phyloP scores from a whole-genome alignment of 140 eudicot species.

The Ambrosia hybrid region DNA sequence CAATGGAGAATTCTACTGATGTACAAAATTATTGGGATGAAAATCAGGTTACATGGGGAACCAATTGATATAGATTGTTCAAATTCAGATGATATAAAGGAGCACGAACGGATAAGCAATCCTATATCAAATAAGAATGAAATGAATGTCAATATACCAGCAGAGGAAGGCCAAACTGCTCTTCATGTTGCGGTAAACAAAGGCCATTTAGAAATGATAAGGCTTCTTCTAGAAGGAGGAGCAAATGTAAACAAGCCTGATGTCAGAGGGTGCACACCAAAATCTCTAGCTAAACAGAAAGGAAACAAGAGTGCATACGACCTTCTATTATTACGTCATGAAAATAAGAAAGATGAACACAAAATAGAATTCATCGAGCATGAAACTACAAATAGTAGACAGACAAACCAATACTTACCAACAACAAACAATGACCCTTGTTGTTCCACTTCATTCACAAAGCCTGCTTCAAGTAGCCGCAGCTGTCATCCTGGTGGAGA shows the following conservation, averaged over 20 bases:
- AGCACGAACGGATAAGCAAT: conserved; percentile 21
- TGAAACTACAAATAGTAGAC: conserved; percentile 25
- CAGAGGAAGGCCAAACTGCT: conserved; percentile 51
- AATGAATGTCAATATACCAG: conserved; percentile 37
- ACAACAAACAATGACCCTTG: conserved; percentile 31
- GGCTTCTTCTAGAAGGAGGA: conserved; percentile 51
- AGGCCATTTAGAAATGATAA: conserved; percentile 57
- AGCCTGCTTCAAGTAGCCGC: conserved; percentile 24
- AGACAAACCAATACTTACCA: conserved; percentile 20
- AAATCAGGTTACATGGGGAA: conserved; percentile 34
- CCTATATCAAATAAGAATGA: conserved; percentile 17
- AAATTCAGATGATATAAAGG: conserved; percentile 21
- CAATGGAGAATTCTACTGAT: conserved; percentile 27
- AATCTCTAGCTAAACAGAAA: conserved; percentile 44
- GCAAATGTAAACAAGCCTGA: conserved; percentile 52
- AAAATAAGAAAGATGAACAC: conserved; percentile 40
- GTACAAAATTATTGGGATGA: conserved; percentile 25
- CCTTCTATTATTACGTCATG: conserved; percentile 33
- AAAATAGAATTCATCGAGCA: conserved; percentile 34
- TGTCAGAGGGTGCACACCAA: conserved; percentile 49
- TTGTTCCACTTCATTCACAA: conserved; percentile 31
- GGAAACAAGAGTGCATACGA: conserved; percentile 43
- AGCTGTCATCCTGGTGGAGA: conserved; percentile 33
- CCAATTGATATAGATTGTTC: conserved; percentile 18
- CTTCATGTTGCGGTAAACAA: conserved; percentile 53